phyloP scores from a whole-genome alignment of 768 basidiomycete genomes.

The Crepidotus variabilis region DNA sequence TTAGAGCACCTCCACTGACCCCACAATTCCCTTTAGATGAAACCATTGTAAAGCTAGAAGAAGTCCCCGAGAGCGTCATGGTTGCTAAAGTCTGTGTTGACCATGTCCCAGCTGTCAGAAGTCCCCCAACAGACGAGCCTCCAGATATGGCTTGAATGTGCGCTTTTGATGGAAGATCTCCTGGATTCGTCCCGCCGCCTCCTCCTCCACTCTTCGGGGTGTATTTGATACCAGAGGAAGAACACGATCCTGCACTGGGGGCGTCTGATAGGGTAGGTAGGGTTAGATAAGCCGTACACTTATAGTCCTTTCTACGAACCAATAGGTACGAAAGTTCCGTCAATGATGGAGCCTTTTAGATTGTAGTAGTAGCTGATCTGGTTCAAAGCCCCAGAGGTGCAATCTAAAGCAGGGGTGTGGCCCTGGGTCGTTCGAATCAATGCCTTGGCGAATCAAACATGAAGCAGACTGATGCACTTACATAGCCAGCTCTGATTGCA shows the following conservation, averaged over 20 bases:
- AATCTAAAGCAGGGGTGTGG: conserved; percentile 37
- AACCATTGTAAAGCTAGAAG: conserved; percentile 51
- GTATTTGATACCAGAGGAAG: conserved; percentile 57
- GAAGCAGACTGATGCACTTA: conserved; percentile 13
- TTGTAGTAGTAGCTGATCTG: conserved; percentile 63
- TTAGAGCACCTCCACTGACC: conserved; percentile 39
- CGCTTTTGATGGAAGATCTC: conserved; percentile 40
- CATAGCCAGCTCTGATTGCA: conserved; percentile 54
- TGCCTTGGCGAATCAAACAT: too few relatives aligned
- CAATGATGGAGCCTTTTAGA: conserved; percentile 60
- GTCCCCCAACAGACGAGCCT: conserved; percentile 40
- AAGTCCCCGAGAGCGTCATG: conserved; percentile 43
- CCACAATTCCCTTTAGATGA: conserved; percentile 59
- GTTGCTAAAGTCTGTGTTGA: conserved; percentile 60
- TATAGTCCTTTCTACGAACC: conserved; percentile 29
- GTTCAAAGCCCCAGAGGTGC: conserved; percentile 25
- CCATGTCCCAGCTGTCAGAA: conserved; percentile 55
- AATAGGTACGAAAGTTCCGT: conserved; percentile 60
- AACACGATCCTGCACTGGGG: conserved; percentile 45
- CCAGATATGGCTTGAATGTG: conserved; percentile 39
- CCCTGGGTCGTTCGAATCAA: conserved; percentile 26
- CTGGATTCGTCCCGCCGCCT: conserved; percentile 9
- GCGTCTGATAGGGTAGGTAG: conserved; percentile 37
- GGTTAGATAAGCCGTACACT: neutral
- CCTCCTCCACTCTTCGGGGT: conserved; percentile 44